Percentiles rank a stretch among this genome's conserved stretches.
These are phyloP conservation scores for Neonothopanus nambi DNA, from an alignment of 1,284 basidiomycete genomes.

Conservation along the genomic window DNA sequence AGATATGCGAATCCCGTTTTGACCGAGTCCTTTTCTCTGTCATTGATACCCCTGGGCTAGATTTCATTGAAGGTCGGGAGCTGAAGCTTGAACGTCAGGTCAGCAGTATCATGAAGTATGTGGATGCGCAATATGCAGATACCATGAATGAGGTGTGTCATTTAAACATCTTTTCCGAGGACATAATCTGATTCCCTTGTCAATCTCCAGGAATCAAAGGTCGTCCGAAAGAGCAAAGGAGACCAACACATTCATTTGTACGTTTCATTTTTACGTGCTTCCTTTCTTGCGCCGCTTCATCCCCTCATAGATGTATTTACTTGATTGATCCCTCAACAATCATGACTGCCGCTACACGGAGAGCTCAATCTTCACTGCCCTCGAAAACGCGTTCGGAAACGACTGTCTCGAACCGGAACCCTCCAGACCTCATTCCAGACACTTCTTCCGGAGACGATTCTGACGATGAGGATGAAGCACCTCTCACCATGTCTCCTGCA, in stretches of 20 bases:
- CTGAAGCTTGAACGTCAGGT: conserved; percentile 77
- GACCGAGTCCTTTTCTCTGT: conserved; percentile 75
- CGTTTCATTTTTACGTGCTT: conserved; percentile 29
- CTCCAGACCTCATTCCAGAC: conserved; percentile 54
- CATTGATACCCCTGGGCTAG: conserved; percentile 80
- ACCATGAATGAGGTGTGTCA: conserved; percentile 73
- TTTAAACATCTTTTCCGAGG: conserved; percentile 1
- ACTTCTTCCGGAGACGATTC: conserved; percentile 47
- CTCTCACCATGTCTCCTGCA: conserved; percentile 67
- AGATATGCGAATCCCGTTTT: conserved; percentile 77
- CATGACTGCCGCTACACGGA: conserved; percentile 50
- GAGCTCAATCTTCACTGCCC: conserved; percentile 47
- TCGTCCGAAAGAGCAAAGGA: conserved; percentile 78
- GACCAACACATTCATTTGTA: conserved; percentile 85
- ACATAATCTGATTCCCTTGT: conserved; percentile 10
- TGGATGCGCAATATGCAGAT: conserved; percentile 77
- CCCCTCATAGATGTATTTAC: conserved; percentile 65
- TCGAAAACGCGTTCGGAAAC: conserved; percentile 58
- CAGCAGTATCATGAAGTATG: conserved; percentile 65
- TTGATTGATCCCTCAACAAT: conserved; percentile 78
- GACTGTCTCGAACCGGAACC: conserved; percentile 50
- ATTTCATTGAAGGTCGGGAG: conserved; percentile 70
- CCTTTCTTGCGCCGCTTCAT: conserved; percentile 20
- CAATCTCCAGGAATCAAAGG: conserved; percentile 71
- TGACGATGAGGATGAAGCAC: conserved; percentile 46